phyloP scores from a whole-genome alignment of 352 stramenopile species.

The Globisporangium apiculatum region DNA sequence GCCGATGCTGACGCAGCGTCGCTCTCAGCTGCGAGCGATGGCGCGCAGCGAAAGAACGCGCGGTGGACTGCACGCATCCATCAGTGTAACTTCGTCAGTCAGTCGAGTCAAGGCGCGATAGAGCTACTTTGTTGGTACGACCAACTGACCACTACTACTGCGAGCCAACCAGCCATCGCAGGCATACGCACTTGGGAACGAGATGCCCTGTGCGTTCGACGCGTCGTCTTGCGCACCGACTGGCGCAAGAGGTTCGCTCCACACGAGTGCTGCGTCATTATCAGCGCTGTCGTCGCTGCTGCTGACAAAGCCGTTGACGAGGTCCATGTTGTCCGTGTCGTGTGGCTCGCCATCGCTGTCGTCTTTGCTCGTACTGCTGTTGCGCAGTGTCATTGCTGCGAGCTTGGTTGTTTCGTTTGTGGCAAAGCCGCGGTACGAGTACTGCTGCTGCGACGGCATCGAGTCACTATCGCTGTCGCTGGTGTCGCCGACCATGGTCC shows the following conservation, averaged over 20 bases:
- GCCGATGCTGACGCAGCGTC: not conserved
- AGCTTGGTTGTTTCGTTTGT: constrained; percentile 10
- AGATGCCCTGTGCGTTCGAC: constrained; percentile 34
- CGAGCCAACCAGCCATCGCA: no score
- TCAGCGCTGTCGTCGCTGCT: not conserved
- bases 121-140: no score
- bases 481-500: constrained; percentile 19
- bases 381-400: constrained; percentile 4
- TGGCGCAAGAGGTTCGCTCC: constrained; percentile 44
- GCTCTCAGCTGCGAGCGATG: constrained; percentile 3
- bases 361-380: not conserved
- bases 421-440: constrained; percentile 17
- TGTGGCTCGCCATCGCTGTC: not conserved
- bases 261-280: constrained; percentile 10
- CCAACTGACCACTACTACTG: no score
- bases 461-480: no score
- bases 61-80: constrained; percentile 29
- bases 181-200: constrained; percentile 36
- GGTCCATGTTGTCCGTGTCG: not conserved
- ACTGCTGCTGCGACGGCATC: constrained; percentile 2
- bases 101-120: no score
- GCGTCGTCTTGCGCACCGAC: constrained; percentile 23
- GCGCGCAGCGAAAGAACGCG: constrained; percentile 20
- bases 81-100: no score
- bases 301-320: constrained; percentile 8